Evolutionary conservation across 805 yeast genomes (phyloP), one percentile per base, ranked within the genome.

Genomic region (Metschnikowia amazonensis): DNA sequence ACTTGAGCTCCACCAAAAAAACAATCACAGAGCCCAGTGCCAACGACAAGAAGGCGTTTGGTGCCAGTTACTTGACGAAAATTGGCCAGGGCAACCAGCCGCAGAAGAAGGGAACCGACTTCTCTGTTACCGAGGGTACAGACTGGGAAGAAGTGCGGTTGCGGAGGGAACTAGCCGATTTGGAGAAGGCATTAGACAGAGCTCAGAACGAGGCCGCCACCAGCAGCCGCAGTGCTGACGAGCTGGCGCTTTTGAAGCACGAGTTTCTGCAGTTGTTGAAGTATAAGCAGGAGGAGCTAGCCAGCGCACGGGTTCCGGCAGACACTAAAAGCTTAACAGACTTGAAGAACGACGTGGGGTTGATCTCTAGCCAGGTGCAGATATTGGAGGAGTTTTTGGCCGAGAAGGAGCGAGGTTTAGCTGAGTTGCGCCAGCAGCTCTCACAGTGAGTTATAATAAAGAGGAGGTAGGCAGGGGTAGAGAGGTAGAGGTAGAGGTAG

Each of bases 131-230:
- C 3, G 77, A 79, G 56, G 89, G 84, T n/a, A 81, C 89, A 1
- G 96, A 89, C 59, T 89, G 97, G 96, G 97, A 90, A 63, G 89
- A 85, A 58, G 95, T 85, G 13, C 77, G 94, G 55, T 75, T 89
- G 53, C 81, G 82, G 66, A 78, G 90, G 50, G 92, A 89, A 60
- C 72, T 92, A 49, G 75, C 81, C 10, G 87, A 86, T 50, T 66
- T 90, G 39, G 96, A 89, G 56, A 65, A 71, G n/a, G 74, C 81
- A 54, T 75, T 86, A 45, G 70, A 67, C 7, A 75, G 77, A 47
- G 83, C 86, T 2, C 65, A 62, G 37, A 46, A 55, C 41, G 62
- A 53, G 16, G 55, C 47, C 23, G 29, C 29, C 14, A 18, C 13
- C 31, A 28, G 34, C 17, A 21, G 36, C 18, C 37, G 42, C 10